These are phyloP conservation scores for Tylopilus plumbeoviolaceoides DNA, from an alignment of 768 basidiomycete genomes.

Conservation along the genomic window DNA sequence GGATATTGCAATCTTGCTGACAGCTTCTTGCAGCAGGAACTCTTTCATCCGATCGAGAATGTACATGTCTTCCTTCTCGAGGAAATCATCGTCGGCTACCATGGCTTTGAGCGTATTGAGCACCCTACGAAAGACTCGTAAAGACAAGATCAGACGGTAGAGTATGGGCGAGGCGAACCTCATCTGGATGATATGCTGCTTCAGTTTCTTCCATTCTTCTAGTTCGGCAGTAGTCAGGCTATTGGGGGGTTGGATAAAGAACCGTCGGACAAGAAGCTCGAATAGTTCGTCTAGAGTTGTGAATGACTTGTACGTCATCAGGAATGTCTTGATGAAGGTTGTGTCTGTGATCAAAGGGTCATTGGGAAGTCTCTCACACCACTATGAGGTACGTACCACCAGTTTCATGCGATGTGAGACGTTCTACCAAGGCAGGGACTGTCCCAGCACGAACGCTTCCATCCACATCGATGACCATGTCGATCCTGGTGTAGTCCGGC, in stretches of 20 bases:
- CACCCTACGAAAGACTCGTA: conserved; percentile 42
- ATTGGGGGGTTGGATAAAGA: conserved; percentile 70
- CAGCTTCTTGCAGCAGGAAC: conserved; percentile 67
- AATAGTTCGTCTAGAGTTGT: conserved; percentile 80
- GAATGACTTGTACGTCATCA: conserved; percentile 96
- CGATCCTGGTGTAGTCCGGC: conserved; percentile 71
- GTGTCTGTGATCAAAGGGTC: conserved; percentile 47
- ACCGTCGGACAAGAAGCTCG: conserved; percentile 75
- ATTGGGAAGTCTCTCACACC: neutral
- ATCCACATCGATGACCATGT: conserved; percentile 84
- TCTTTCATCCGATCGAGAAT: conserved; percentile 80
- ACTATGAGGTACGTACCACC: conserved; percentile 53
- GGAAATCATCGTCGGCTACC: conserved; percentile 76
- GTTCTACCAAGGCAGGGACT: conserved; percentile 78
- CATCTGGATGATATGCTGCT: conserved; percentile 83
- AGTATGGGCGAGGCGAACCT: conserved; percentile 50
- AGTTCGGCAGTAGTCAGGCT: conserved; percentile 57
- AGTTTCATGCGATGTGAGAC: conserved; percentile 87
- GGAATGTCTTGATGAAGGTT: conserved; percentile 81
- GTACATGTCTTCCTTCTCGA: conserved; percentile 82
- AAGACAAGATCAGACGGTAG: neutral
- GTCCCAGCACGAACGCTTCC: conserved; percentile 85
- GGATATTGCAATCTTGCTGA: conserved; percentile 61
- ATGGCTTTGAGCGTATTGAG: conserved; percentile 89
- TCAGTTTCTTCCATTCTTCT: conserved; percentile 78